Conservation (phyloP, 2,329 filamentous ascomycete genomes). For the Rhynchosporium secalis region DNA sequence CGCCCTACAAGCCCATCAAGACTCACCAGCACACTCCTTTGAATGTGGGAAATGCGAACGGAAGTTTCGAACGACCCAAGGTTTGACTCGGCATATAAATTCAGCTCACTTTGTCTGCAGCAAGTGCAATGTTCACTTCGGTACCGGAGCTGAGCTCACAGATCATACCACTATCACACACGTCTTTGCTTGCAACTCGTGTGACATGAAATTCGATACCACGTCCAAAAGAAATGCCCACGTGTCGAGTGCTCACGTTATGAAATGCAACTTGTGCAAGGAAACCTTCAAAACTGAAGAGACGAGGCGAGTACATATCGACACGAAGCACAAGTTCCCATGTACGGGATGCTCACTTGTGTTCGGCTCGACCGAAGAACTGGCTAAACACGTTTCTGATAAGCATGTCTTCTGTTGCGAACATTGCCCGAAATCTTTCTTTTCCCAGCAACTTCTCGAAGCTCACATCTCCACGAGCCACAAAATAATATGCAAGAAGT, state of each 20-base stretch:
- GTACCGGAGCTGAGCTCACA: not conserved
- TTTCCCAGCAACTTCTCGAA: no score
- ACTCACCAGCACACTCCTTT: not conserved
- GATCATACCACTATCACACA: not conserved
- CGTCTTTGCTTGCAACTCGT: not conserved
- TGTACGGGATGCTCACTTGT: not conserved
- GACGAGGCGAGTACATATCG: no score
- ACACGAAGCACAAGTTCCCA: not conserved
- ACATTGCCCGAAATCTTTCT: no score
- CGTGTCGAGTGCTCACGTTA: not conserved
- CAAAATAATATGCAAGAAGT: not conserved
- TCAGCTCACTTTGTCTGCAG: not conserved
- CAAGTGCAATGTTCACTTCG: not conserved
- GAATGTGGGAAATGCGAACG: not conserved
- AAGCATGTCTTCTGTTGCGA: no score
- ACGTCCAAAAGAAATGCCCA: not conserved
- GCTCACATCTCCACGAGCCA: not conserved
- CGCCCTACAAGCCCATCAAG: not conserved
- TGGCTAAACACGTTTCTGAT: no score
- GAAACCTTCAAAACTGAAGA: no score
- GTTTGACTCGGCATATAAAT: not conserved
- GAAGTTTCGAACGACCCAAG: not conserved
- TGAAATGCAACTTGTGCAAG: not conserved
- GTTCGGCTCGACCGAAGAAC: not conserved
- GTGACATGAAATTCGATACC: not conserved